Evolutionary conservation across 148 eudicot species (phyloP).

Genomic region (Suaeda aralocaspica): DNA sequence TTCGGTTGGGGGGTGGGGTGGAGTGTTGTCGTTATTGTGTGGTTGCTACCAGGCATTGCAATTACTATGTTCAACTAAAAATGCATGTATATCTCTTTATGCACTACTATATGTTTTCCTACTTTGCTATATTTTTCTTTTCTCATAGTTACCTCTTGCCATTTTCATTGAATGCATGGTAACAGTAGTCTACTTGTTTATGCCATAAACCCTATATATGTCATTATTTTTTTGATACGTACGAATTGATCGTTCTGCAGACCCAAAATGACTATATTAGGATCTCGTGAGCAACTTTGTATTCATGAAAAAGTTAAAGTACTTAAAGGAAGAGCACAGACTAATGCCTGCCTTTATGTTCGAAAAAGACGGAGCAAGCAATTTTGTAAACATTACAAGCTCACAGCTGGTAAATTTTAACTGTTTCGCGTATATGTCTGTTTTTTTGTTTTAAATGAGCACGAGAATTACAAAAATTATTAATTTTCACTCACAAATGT

Average conservation of each 20-base stretch:
- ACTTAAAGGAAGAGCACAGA: conserved; percentile 83
- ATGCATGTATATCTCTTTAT: too few species aligned
- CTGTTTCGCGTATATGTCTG: too few species aligned
- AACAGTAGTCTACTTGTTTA: background rate
- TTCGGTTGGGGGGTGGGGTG: background rate
- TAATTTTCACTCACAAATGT: too few species aligned
- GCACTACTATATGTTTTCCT: too few species aligned
- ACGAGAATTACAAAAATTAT: too few species aligned
- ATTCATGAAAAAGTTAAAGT: conserved; percentile 79
- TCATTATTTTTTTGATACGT: background rate
- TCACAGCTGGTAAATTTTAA: conserved; percentile 52
- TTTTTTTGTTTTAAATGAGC: too few species aligned
- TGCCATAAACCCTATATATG: background rate
- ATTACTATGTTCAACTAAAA: too few species aligned
- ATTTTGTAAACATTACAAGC: conserved; percentile 60
- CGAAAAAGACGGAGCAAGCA: conserved; percentile 58
- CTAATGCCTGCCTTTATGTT: conserved; percentile 76
- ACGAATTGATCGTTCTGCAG: conserved; percentile 36
- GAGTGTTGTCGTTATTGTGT: too few species aligned
- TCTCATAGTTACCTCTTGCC: background rate
- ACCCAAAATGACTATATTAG: conserved; percentile 94
- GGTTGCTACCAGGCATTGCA: background rate
- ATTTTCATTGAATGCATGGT: background rate
- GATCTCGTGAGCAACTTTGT: conserved; percentile 97
- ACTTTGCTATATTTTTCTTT: background rate